Percentiles rank a stretch among this genome's conserved stretches.
These are phyloP conservation scores for Chrysopogon serrulatus DNA, from an alignment of 176 grass and related monocot species.

Conservation along the genomic window DNA sequence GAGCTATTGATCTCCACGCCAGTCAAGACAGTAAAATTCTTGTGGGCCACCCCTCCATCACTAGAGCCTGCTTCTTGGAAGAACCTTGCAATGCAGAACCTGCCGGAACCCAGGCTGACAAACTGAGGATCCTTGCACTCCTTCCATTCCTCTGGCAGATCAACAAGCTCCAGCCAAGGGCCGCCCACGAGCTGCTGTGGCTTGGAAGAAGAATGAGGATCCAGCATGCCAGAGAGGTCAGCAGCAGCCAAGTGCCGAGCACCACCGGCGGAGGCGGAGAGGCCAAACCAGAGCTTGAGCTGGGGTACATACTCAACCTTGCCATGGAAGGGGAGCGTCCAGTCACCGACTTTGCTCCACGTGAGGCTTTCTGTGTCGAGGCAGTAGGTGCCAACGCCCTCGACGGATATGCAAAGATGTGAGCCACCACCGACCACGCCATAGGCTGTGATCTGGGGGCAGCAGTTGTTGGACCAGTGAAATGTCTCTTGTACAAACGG, in stretches of 20 bases:
- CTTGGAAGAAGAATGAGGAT: neutral
- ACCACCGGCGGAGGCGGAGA: neutral
- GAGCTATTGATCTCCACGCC: neutral
- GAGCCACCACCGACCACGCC: neutral
- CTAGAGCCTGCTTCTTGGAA: neutral
- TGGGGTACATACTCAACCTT: neutral
- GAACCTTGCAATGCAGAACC: neutral
- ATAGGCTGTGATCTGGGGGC: neutral
- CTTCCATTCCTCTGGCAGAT: neutral
- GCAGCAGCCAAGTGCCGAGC: neutral
- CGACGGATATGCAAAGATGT: neutral
- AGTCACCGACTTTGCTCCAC: neutral
- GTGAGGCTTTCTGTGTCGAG: neutral
- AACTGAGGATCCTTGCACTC: neutral
- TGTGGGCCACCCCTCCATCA: neutral
- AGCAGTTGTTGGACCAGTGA: neutral
- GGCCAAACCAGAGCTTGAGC: slow-evolving; percentile 3
- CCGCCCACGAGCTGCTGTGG: neutral
- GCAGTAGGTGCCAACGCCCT: neutral
- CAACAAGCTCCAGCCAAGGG: neutral
- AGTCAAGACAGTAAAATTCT: neutral
- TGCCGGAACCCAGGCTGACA: neutral
- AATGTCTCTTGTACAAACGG: neutral
- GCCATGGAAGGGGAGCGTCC: neutral
- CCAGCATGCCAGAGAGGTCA: neutral